Base-by-base conservation (phyloP, 805 yeast genomes). In the Torulaspora indica region DNA sequence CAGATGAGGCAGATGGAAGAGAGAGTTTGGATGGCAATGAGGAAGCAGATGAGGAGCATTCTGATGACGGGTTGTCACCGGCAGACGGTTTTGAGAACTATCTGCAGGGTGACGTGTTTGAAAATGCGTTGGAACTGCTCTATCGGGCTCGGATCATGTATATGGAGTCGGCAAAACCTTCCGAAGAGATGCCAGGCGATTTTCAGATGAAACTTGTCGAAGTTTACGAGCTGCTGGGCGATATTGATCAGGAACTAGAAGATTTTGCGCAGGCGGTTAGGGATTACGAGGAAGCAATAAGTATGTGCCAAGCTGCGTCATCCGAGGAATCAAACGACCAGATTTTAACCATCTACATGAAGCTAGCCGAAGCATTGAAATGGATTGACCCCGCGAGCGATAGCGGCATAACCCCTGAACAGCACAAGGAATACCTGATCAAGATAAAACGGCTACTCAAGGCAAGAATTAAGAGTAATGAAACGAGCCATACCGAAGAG, bases 211-310 rank as follows among this genome's bases (percentile, higher is more conserved):
- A 79, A 51, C 68, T 89, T 17, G 79, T 90, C 0, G 90, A 86
- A 45, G 76, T 82, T 1, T 84, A 81, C 60, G 90, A 85, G 57
- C 64, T 90, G 8, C 70, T 89, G 13, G 98, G 98, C 25, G 97
- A 91, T 60, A 84, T 90, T 8, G 82, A 95, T 0, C 70, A 90
- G 35, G 98, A 91, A 59, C 78, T 93, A 1, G 97, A 91, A 55
- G 86, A 87, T 63, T 89, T 89, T 63, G 66, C 71, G 12, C 95
- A 87, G 62, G 86, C 96, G 0, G 76, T 82, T 0, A 68, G 68
- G 14, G 96, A 90, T 61, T 78, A 88, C 45, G 68, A 72, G 37
- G 66, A 75, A 14, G 72, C 87, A 32, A 70, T 85, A 27, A 40
- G 41, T 27, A 25, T 39, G 35, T 38, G 38, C 32, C 40, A 38